phyloP scores from a whole-genome alignment of 2,329 filamentous ascomycete genomes.

The Fusarium brachygibbosum region DNA sequence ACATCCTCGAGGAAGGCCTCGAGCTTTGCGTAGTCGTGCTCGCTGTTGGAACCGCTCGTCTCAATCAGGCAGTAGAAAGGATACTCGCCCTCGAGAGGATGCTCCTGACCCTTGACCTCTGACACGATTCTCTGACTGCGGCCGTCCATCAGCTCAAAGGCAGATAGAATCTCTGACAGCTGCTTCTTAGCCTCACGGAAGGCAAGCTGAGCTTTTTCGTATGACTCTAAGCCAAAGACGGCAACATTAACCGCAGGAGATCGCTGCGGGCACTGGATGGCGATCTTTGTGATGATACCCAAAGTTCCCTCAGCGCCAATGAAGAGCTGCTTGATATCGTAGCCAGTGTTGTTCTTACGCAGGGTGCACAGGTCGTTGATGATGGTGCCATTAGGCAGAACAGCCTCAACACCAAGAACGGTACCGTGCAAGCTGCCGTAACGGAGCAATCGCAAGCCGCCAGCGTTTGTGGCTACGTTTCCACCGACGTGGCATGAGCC shows the following conservation, averaged over 20 bases:
- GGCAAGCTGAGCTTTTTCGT: slow-evolving; percentile 86
- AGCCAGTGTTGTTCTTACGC: slow-evolving; percentile 98
- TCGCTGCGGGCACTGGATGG: slow-evolving; percentile 88
- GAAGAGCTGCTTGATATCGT: slow-evolving; percentile 96
- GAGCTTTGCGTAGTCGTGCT: slow-evolving; percentile 94
- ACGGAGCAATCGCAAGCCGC: slow-evolving; percentile 87
- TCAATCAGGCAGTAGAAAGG: slow-evolving; percentile 98
- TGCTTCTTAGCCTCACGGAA: slow-evolving; percentile 91
- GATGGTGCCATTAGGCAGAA: slow-evolving; percentile 92
- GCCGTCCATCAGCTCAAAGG: slow-evolving; percentile 97
- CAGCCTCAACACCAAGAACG: slow-evolving; percentile 92
- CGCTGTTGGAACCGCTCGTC: slow-evolving; percentile 92
- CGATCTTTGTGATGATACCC: slow-evolving; percentile 91
- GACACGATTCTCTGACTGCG: slow-evolving; percentile 83
- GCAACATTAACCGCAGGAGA: slow-evolving; percentile 93
- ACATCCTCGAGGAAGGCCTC: slow-evolving; percentile 91
- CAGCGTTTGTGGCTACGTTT: slow-evolving; percentile 96
- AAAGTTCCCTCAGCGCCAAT: slow-evolving; percentile 96
- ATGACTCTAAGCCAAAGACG: slow-evolving; percentile 91
- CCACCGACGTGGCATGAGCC: slow-evolving; percentile 97
- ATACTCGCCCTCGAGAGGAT: slow-evolving; percentile 84
- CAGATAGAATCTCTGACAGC: slow-evolving; percentile 94
- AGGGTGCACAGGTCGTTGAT: slow-evolving; percentile 89
- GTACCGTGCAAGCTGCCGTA: slow-evolving; percentile 96
- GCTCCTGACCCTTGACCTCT: slow-evolving; percentile 79